Conservation (phyloP, 2,329 filamentous ascomycete species). For the Endoconidiophora laricicola region DNA sequence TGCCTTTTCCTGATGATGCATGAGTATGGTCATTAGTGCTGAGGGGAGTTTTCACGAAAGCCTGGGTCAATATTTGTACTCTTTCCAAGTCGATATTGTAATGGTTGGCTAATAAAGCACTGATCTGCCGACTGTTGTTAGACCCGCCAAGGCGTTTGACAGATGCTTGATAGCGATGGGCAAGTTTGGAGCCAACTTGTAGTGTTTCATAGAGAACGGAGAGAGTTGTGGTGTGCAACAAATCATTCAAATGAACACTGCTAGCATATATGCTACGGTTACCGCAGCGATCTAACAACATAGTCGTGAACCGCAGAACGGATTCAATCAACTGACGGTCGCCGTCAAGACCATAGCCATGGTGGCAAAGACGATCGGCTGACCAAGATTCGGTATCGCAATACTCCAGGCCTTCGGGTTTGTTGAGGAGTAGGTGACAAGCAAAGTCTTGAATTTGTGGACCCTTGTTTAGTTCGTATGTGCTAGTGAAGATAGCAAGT, state of each 20-base stretch:
- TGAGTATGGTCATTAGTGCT: slow-evolving; percentile 34
- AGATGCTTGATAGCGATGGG: slow-evolving; percentile 81
- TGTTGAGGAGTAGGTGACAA: slow-evolving; percentile 45
- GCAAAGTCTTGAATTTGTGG: slow-evolving; percentile 67
- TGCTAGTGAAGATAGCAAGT: slow-evolving; percentile 62
- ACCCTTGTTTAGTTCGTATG: slow-evolving; percentile 64
- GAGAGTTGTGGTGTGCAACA: slow-evolving; percentile 75
- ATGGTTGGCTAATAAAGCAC: slow-evolving; percentile 66
- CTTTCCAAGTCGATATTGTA: slow-evolving; percentile 67
- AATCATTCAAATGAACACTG: slow-evolving; percentile 72
- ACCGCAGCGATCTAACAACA: slow-evolving; percentile 85
- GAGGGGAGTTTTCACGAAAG: slow-evolving; percentile 59
- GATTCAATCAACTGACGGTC: slow-evolving; percentile 66
- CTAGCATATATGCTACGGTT: slow-evolving; percentile 94
- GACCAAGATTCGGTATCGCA: slow-evolving; percentile 20
- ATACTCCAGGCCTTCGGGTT: slow-evolving; percentile 33
- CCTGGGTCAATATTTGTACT: slow-evolving; percentile 65
- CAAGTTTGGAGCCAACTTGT: slow-evolving; percentile 67
- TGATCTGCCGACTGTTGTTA: slow-evolving; percentile 43
- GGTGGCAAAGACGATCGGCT: slow-evolving; percentile 31
- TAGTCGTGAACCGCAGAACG: slow-evolving; percentile 68
- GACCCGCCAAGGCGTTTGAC: slow-evolving; percentile 52
- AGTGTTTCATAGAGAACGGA: slow-evolving; percentile 63
- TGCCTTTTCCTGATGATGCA: slow-evolving; percentile 46
- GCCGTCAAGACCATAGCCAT: slow-evolving; percentile 56